Evolutionary conservation across 2,329 filamentous ascomycete genomes (phyloP), one percentile per base, ranked within the genome.

Genomic region (Orbilia oligospora): DNA sequence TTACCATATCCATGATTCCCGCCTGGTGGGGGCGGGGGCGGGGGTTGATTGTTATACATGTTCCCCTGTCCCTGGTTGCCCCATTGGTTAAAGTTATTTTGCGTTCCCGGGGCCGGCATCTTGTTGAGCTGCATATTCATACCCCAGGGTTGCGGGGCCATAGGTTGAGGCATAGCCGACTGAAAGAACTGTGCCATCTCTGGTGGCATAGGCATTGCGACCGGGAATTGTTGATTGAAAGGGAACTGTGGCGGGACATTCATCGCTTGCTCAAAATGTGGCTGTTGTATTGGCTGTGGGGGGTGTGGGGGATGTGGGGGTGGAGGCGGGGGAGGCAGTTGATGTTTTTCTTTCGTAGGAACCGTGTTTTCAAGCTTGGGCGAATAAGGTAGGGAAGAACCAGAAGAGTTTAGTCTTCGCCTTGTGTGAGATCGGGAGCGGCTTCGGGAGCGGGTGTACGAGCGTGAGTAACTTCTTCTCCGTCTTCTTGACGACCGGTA

Each of bases 161-260:
- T 73, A 1, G 46, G 69, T 9, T 51, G 76, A 12, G 76, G 68
- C 18, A 77, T 63, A 10, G 56, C 56, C 5, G 65, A n/a, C 64
- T 79, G 76, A 30, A 75, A 75, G 53, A 79, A 79, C n/a, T 79
- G 76, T 18, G 53, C 56, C 76, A 79, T 79, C 36, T 79, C 69
- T 20, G 76, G 70, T 38, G 68, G 76, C 64, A 75, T 73, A 10
- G 36, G 76, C 69, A 73, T 69, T 10, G 55, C 69, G 10, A 66
- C 51, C 2, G 69, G 76, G 49, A 70, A 79, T 48, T 70, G 76
- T 41, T 78, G 75, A 46, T 68, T 64, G 24, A 78, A 78, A 12
- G 75, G 63, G 63, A 78, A 78, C 16, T 56, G 75, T 24, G 75
- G 72, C 9, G 51, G 49, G 3, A 63, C 44, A 30, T 33, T 27